Conservation (phyloP, 164 flowering plant species). For the Tetrastigma voinierianum region DNA sequence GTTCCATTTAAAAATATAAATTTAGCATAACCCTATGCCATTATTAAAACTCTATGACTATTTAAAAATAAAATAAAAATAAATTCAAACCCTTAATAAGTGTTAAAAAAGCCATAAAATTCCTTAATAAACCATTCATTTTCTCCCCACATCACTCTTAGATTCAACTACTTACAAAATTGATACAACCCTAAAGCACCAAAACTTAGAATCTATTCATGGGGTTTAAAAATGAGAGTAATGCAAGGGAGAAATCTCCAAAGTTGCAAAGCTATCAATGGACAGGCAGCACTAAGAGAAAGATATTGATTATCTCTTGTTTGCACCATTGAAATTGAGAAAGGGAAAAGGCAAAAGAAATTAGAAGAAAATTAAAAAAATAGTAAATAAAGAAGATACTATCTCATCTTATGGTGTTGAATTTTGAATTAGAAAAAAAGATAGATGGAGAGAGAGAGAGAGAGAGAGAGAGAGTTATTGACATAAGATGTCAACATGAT, state of each 20-base stretch:
- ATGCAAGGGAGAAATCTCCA: conserved; percentile 6
- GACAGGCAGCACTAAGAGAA: conserved; percentile 21
- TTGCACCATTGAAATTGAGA: conserved; percentile 24
- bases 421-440: conserved; percentile 4
- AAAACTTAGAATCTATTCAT: neutral
- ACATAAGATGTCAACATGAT: conserved; percentile 29
- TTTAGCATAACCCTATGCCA: too few species aligned
- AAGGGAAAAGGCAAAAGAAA: neutral
- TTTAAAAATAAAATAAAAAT: too few species aligned
- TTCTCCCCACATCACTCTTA: neutral
- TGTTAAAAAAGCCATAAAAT: neutral
- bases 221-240: conserved; percentile 2
- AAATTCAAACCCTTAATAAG: too few species aligned
- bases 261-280: conserved; percentile 9
- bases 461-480: neutral
- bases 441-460: too few species aligned
- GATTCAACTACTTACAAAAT: too few species aligned
- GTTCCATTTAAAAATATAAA: too few species aligned
- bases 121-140: neutral
- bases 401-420: too few species aligned
- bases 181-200: neutral
- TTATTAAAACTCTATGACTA: too few species aligned
- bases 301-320: conserved; percentile 11
- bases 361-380: too few species aligned
- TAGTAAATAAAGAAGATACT: too few species aligned